A percentile compares a stretch with the other conserved stretches of the same genome.
Conservation (phyloP, 495 filamentous ascomycete genomes). For the Chaetomium tenue region DNA sequence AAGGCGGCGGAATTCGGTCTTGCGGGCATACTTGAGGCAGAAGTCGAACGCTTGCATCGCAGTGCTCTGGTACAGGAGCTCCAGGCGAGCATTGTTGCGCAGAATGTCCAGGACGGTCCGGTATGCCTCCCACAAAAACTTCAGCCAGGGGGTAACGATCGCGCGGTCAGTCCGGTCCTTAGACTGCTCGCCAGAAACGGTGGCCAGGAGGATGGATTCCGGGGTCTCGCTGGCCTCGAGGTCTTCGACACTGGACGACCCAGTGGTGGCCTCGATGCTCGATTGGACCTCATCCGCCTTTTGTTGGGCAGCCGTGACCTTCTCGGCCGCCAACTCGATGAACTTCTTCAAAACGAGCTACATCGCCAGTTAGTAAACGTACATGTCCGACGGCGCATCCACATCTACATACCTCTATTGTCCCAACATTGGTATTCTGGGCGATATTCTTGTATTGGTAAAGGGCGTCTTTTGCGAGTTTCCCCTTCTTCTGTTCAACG, state of each 20-base stretch:
- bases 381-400: background rate
- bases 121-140: constrained; percentile 99
- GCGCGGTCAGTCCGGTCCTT: constrained; percentile 94
- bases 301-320: constrained; percentile 92
- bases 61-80: constrained; percentile 97
- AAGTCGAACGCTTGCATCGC: constrained; percentile 98
- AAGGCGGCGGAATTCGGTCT: constrained; percentile 97
- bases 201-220: constrained; percentile 95
- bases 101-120: constrained; percentile 96
- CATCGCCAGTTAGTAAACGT: constrained; percentile 25
- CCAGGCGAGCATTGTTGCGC: constrained; percentile 95
- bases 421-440: constrained; percentile 97
- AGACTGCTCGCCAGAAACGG: constrained; percentile 96
- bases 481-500: constrained; percentile 95
- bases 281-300: constrained; percentile 95
- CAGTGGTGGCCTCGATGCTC: constrained; percentile 70
- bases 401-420: constrained; percentile 71
- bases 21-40: constrained; percentile 95
- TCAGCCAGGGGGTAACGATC: constrained; percentile 97
- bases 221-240: constrained; percentile 96
- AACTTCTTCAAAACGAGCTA: constrained; percentile 92
- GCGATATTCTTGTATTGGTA: constrained; percentile 99
- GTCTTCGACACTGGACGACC: constrained; percentile 72
- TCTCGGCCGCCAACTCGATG: constrained; percentile 93
- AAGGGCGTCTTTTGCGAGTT: constrained; percentile 95